Base-by-base conservation (phyloP, 257 asterid species). In the Catharanthus roseus region DNA sequence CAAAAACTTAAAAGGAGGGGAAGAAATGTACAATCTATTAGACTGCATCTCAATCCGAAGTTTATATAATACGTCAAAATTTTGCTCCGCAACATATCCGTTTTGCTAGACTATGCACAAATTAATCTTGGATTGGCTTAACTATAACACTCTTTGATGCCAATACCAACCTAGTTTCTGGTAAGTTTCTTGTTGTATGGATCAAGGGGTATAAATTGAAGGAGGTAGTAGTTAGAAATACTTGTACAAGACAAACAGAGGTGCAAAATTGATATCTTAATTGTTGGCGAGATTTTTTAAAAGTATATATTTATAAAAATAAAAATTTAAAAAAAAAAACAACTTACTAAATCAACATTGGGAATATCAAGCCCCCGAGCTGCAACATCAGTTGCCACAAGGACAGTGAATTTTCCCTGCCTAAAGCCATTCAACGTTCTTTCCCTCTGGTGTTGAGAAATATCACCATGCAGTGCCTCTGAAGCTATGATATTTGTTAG, bases 371-470 rank as follows among this genome's bases (percentile, higher is more conserved):
- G 97, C 70, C 97, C 98, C 10, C 96, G 97, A 72, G 98, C 81
- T 16, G 98, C 98, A 73, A 92, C 98, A 80, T 92, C 98, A 68
- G 98, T 92, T 26, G 98, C 98, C 74, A 92, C 97, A 28, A 92
- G 96, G 60, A 87, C 98, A 5, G 96, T 90, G 75, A 90, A 92
- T 77, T 87, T 90, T 57, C 97, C 98, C 79, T 88, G 98, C 76
- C 98, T 86, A 75, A 90, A 92, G 72, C 90, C 95, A 79, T 92
- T 92, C 67, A 92, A 74, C 6, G 98, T 90, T 85, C 97, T 87
- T 78, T 92, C 97, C 74, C 98, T 88, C 82, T 92, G 98, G 85
- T 92, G 97, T 70, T 92, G 98, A 80, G 98, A 92, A 77, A 92
- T 92, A 82, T 92, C 98, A 0, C 98, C 97, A 49, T 92, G 98